Evolutionary conservation across 352 stramenopile species (phyloP), one percentile per base, ranked within the genome.

Genomic region (Globisporangium uncinulatum): DNA sequence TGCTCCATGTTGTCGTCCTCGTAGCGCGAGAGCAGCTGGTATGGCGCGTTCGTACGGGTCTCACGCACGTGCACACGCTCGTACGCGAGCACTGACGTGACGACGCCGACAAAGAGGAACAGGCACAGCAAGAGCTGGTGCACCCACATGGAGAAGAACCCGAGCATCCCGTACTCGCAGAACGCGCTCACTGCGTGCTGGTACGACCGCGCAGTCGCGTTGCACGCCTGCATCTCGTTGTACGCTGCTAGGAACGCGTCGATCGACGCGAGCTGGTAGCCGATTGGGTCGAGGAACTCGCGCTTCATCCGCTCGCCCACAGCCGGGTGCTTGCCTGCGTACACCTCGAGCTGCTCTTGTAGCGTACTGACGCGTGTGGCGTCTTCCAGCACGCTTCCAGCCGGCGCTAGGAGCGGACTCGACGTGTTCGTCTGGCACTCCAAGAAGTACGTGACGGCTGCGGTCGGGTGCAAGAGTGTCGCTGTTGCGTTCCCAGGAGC

Each of bases 121-220:
- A 87, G 51, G 51, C 83, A 93, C 11, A 93, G 58, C 53, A 90
- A 54, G 37, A 93, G 79, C 71, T 93, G 83, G 57, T 93, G 83
- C 49, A 88, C 73, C 83, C 83, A 93, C 79, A 93, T 87, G 14
- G 80, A 89, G 54, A 90, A 89, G 59, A 93, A 85, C 21, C 83
- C 83, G 43, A 91, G 67, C 61, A 93, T 87, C 51, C 83, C 80
- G 63, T 83, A 91, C 66, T 87, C 83, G 61, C 83, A 93, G 63
- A 80, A 90, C 44, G 74, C 70, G 37, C 68, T 65, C 29, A 80
- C 63, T 7, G 79, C 83, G 47, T 82, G 68, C 50, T 66, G 51
- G 14, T 87, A 73, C 14, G 65, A 71, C 29, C 56, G 67, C 37
- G 76, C 70, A 4, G 86, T 69, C 24, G 69, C 60, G 37, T 69